Evolutionary conservation across 495 filamentous ascomycete species (phyloP).

Genomic region (Penicillium egyptiacum): DNA sequence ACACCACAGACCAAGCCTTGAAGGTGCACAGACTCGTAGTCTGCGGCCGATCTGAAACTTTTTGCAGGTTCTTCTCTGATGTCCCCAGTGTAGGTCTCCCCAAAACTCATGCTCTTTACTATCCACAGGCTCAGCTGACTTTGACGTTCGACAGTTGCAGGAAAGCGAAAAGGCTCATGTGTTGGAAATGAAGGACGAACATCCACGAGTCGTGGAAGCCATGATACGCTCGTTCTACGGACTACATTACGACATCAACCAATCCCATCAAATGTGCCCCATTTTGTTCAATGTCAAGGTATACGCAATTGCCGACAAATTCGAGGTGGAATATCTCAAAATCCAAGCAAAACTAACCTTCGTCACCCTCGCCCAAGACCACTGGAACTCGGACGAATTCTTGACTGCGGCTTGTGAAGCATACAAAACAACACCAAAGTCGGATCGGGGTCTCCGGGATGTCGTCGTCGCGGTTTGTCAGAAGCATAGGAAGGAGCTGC

Average conservation of each 20-base stretch:
- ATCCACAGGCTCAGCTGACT: background rate
- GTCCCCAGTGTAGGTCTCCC: background rate
- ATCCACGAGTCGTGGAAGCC: slow-evolving; percentile 33
- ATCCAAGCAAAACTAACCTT: slow-evolving; percentile 37
- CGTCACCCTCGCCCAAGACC: slow-evolving; percentile 14
- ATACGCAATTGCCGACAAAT: slow-evolving; percentile 48
- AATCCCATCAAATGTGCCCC: slow-evolving; percentile 23
- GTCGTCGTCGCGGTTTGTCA: slow-evolving; percentile 23
- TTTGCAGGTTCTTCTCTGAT: background rate
- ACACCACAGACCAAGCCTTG: background rate
- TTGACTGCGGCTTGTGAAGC: slow-evolving; percentile 30
- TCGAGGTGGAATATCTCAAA: slow-evolving; percentile 37
- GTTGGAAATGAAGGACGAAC: slow-evolving; percentile 10
- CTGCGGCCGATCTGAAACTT: background rate
- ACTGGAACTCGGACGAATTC: slow-evolving; percentile 32
- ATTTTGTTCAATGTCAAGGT: slow-evolving; percentile 35
- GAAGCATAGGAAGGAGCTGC: slow-evolving; percentile 12
- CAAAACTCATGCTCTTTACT: background rate
- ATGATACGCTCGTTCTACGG: slow-evolving; percentile 26
- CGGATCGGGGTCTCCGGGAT: slow-evolving; percentile 36
- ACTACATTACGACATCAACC: slow-evolving; percentile 32
- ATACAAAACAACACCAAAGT: slow-evolving; percentile 30
- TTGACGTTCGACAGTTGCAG: background rate
- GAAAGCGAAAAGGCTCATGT: background rate
- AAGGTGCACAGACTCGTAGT: background rate